Percentiles rank a stretch among this genome's conserved stretches.
These are phyloP conservation scores for Fabrea salina DNA, from an alignment of 169 alveolate species.

Conservation along the genomic window DNA sequence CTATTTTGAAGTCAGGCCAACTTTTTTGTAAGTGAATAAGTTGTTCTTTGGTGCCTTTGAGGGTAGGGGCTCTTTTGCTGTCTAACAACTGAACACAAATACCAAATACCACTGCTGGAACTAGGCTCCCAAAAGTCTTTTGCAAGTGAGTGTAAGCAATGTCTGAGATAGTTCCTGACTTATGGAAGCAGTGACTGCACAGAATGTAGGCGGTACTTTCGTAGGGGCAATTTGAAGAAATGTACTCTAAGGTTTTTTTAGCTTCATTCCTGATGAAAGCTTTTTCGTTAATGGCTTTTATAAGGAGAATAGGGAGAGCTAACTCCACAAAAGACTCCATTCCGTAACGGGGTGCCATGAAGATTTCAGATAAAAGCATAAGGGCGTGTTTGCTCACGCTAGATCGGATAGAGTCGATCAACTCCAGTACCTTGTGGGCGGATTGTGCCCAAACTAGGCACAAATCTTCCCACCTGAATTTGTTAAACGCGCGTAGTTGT, in stretches of 20 bases:
- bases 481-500: neutral
- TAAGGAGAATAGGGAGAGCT: neutral
- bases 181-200: neutral
- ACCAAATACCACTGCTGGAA: neutral
- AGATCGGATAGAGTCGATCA: neutral
- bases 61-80: neutral
- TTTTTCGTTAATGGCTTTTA: neutral
- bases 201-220: neutral
- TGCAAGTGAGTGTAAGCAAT: neutral
- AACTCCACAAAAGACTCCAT: neutral
- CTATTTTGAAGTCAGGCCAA: conserved; percentile 6
- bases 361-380: neutral
- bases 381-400: neutral
- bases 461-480: conserved; percentile 14
- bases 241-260: neutral
- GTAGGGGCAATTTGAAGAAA: neutral
- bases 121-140: neutral
- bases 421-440: neutral
- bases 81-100: neutral
- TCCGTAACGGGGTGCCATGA: neutral
- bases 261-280: neutral
- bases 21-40: neutral
- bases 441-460: neutral
- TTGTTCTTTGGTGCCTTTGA: neutral
- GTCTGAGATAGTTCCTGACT: neutral